A percentile compares a stretch with the other conserved stretches of the same genome.
Conservation (phyloP, 768 basidiomycete species). For the Trametes cubensis region DNA sequence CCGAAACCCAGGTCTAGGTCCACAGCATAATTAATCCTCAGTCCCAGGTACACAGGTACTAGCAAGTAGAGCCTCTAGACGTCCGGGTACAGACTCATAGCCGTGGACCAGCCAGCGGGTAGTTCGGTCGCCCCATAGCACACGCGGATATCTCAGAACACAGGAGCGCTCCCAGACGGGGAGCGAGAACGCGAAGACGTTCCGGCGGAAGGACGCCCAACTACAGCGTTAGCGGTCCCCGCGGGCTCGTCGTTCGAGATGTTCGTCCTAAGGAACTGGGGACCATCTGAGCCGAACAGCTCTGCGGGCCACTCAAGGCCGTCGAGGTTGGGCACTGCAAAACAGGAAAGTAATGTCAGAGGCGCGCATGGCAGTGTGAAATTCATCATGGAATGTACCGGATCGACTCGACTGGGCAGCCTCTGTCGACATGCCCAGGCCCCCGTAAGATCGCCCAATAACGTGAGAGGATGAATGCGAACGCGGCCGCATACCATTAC, state of each 20-base stretch:
- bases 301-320: background rate
- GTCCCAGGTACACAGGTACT: too few relatives aligned
- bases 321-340: conserved; percentile 7
- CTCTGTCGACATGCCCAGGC: background rate
- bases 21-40: too few relatives aligned
- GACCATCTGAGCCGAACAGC: background rate
- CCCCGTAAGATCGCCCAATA: background rate
- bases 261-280: background rate
- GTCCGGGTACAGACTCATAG: background rate
- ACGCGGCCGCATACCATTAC: background rate
- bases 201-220: background rate
- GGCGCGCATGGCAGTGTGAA: background rate
- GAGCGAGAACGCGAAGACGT: background rate
- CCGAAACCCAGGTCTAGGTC: too few relatives aligned
- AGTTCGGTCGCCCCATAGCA: background rate
- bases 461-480: conserved; percentile 3
- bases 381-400: conserved; percentile 1
- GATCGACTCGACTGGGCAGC: conserved; percentile 11
- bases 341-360: conserved; percentile 8
- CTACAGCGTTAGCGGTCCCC: background rate
- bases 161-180: background rate
- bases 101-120: background rate
- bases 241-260: background rate
- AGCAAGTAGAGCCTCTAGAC: background rate
- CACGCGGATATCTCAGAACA: background rate